phyloP scores from a whole-genome alignment of 495 filamentous ascomycete genomes.

The Xylaria grammica region DNA sequence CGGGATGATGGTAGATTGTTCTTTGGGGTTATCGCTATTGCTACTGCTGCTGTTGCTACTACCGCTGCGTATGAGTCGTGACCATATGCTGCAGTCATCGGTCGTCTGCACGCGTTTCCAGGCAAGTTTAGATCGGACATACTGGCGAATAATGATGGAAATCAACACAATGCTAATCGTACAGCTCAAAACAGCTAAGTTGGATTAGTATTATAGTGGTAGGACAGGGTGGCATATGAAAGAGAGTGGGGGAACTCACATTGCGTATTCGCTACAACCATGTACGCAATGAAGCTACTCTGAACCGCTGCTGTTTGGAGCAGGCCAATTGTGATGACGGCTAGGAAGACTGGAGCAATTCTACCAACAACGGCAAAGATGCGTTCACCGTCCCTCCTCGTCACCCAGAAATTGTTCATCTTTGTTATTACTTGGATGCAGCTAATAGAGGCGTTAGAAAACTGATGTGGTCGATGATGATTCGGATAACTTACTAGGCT shows the following conservation, averaged over 20 bases:
- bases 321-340: conserved; percentile 17
- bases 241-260: conserved; percentile 12
- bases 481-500: conserved; percentile 11
- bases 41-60: not conserved
- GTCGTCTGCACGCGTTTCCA: conserved; percentile 18
- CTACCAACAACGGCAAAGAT: conserved; percentile 6
- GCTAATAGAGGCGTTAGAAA: conserved; percentile 8
- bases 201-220: conserved; percentile 3
- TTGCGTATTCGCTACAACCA: conserved; percentile 28
- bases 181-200: conserved; percentile 21
- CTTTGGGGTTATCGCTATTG: not conserved
- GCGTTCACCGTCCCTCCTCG: not conserved
- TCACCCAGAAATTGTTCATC: conserved; percentile 5
- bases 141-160: conserved; percentile 15
- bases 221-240: not conserved
- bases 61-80: not conserved
- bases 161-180: conserved; percentile 22
- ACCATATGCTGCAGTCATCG: conserved; percentile 4
- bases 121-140: conserved; percentile 17
- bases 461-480: not conserved
- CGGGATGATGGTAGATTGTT: not conserved
- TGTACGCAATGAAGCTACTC: conserved; percentile 17
- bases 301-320: conserved; percentile 21
- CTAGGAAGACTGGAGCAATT: not conserved
- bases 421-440: conserved; percentile 13